Evolutionary conservation across 1,139 yeast species (phyloP), one percentile per base, ranked within the genome.

Genomic region (Diutina scorzettiae): DNA sequence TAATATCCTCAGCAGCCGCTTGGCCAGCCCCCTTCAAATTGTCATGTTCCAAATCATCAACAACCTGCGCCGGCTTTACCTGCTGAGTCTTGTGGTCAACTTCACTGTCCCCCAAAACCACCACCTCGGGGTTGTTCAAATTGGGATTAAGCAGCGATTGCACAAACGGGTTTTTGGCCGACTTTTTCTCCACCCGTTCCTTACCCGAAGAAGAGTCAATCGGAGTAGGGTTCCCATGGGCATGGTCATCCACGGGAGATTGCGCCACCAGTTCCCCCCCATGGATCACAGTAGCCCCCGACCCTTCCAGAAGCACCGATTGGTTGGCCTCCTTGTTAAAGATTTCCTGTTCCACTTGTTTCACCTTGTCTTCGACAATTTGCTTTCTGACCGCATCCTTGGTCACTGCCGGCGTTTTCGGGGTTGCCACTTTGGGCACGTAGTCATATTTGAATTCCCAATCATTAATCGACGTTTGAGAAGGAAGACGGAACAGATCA

Each of bases 401-500:
- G 42, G 73, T 66, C 43, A 73, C 59, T 4, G 78, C 74, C 7
- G 79, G 78, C 20, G 73, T 66, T 53, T 72, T 69, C 18, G 76
- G 71, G 43, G 66, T 66, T 9, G 63, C 44, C 14, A 60, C 61
- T 49, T 64, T 66, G 20, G 73, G 73, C 43, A 67, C 61, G 47
- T 64, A 69, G 52, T 69, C 73, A 52, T 73, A 73, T 51, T 69
- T 72, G 59, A 72, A 73, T 50, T 66, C 74, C 67, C 69, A 62
- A 55, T 73, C 69, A 51, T 61, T 62, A 52, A 69, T 64, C 29
- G 73, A 68, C 2, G 73, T 64, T 48, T 69, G 74, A 3, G 72
- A 66, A 17, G 74, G 74, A 43, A 69, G 60, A 47, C 54, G 60
- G 53, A 48, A 67, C 14, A 72, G 64, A 52, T 69, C 74, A 48